Evolutionary conservation across 768 basidiomycete species (phyloP).

Genomic region (Suillus alpinus): DNA sequence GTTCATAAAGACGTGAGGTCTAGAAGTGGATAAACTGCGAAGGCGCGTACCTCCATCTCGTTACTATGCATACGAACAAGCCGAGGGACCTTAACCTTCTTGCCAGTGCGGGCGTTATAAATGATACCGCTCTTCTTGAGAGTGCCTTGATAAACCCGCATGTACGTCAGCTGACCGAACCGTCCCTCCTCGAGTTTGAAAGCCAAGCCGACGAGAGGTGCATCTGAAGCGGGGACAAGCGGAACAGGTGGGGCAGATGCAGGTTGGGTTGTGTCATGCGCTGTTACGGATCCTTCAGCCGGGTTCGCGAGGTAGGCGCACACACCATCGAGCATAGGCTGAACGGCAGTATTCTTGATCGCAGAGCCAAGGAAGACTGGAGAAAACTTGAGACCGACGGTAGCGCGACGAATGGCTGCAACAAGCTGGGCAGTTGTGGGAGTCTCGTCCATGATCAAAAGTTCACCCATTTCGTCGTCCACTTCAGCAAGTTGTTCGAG

Average conservation of each 20-base stretch:
- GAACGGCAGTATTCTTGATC: conserved; percentile 95
- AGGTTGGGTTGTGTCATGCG: conserved; percentile 78
- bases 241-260: conserved; percentile 64
- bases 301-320: conserved; percentile 95
- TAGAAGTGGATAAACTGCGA: not conserved
- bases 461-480: conserved; percentile 91
- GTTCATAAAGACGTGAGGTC: not conserved
- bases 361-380: conserved; percentile 98
- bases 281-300: conserved; percentile 70
- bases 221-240: conserved; percentile 78
- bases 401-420: conserved; percentile 85
- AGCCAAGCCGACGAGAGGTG: conserved; percentile 89
- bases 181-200: conserved; percentile 99
- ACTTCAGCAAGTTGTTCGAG: conserved; percentile 96
- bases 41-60: conserved; percentile 86
- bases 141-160: conserved; percentile 95
- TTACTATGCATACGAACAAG: conserved; percentile 98
- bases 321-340: conserved; percentile 91
- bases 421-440: conserved; percentile 74
- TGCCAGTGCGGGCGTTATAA: conserved; percentile 91
- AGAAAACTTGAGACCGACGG: conserved; percentile 84
- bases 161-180: conserved; percentile 97
- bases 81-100: conserved; percentile 95
- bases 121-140: conserved; percentile 84
- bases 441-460: conserved; percentile 80